Evolutionary conservation across 805 yeast species (phyloP), one percentile per base, ranked within the genome.

Genomic region (Maudiozyma barnettii): DNA sequence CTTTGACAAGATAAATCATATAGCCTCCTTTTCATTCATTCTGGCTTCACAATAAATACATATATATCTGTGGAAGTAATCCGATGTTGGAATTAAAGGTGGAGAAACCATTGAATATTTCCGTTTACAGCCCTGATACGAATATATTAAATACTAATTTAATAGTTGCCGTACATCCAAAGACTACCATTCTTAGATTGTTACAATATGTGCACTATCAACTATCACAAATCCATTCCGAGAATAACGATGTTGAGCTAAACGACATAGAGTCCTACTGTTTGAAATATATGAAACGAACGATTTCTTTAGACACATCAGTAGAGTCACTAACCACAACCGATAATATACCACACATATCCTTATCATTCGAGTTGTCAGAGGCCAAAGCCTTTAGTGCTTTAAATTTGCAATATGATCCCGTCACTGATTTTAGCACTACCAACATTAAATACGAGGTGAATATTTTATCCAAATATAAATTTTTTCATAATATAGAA

Each of bases 181-280:
- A 53, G 39, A 53, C 61, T 7, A 45, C 49, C 10, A 54, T 59
- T 22, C 49, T 50, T 4, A 51, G 65, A 44, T 37, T 64, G 8
- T 39, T 60, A 31, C 64, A 63, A 40, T 64, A 61, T 41, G 45
- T 60, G n/a, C 63, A 60, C 43, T 50, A 48, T 39, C 43, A 45
- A 37, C 10, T 47, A 29, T 31, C 13, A 7, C 9, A 3, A 22
- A 19, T 5, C 13, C 39, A 37, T 36, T 26, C 4, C 10, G 29
- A 18, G 4, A 12, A 9, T 4, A 30, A 37, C 29, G 36, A 5
- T 22, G 4, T 16, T 14, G 10, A 20, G 7, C 12, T 30, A 21
- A 4, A 39, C 7, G 39, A 38, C 14, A 38, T 45, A 12, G 18
- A 41, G 2, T 5, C 26, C 20, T 45, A 45, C 29, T 45, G 37